Evolutionary conservation across 2,329 filamentous ascomycete species (phyloP).

Genomic region (Penicillium sp.): DNA sequence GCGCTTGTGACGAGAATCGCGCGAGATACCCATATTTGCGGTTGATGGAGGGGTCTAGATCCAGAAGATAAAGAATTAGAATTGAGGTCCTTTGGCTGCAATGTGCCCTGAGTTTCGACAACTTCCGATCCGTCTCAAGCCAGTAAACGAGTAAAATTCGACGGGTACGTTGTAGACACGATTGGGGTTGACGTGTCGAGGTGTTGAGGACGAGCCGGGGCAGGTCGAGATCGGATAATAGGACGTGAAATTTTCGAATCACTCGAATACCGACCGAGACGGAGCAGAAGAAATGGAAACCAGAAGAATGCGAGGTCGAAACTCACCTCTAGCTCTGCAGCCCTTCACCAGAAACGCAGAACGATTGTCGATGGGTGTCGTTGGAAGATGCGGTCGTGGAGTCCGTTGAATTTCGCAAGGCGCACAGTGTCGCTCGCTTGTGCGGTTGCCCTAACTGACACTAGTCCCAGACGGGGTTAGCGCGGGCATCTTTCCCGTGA

Average conservation of each 20-base stretch:
- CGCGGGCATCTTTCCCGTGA: neutral
- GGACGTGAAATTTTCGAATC: slow-evolving; percentile 3
- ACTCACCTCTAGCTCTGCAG: slow-evolving; percentile 43
- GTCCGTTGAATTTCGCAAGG: slow-evolving; percentile 40
- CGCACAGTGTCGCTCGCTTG: slow-evolving; percentile 41
- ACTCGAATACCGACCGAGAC: slow-evolving; percentile 20
- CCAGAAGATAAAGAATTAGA: slow-evolving; percentile 13
- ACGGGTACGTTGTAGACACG: no score
- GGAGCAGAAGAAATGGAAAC: slow-evolving; percentile 25
- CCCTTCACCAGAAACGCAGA: slow-evolving; percentile 44
- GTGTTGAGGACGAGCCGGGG: slow-evolving; percentile 7
- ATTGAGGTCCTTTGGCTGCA: slow-evolving; percentile 11
- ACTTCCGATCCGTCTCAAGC: slow-evolving; percentile 20
- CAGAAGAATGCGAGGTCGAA: slow-evolving; percentile 16
- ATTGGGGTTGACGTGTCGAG: neutral
- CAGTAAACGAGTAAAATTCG: neutral
- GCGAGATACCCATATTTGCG: slow-evolving; percentile 98
- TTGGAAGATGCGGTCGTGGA: slow-evolving; percentile 38
- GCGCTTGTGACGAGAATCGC: slow-evolving; percentile 99
- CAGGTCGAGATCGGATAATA: slow-evolving; percentile 11
- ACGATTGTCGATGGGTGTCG: slow-evolving; percentile 39
- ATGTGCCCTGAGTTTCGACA: slow-evolving; percentile 11
- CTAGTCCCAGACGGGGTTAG: slow-evolving; percentile 29
- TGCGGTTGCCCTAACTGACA: slow-evolving; percentile 39
- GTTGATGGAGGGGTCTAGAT: slow-evolving; percentile 52